Evolutionary conservation across 2,329 filamentous ascomycete species (phyloP).

Genomic region (Cordyceps javanica): DNA sequence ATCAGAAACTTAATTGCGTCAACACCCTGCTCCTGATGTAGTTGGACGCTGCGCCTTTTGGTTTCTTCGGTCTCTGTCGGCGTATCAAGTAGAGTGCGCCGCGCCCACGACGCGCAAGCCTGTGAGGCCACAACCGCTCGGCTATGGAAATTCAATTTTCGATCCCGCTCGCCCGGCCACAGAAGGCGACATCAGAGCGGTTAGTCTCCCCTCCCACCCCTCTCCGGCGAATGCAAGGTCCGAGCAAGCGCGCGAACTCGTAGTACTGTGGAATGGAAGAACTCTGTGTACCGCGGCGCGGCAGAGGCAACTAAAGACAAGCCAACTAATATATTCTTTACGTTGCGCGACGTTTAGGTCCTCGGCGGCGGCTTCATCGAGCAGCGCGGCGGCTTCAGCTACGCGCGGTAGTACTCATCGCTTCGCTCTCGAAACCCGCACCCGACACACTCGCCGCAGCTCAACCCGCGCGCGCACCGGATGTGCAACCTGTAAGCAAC

Average conservation of each 20-base stretch:
- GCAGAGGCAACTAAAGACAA: background rate
- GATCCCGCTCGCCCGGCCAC: slow-evolving; percentile 14
- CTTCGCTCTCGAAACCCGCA: slow-evolving; percentile 32
- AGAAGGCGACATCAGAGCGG: slow-evolving; percentile 8
- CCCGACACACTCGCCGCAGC: slow-evolving; percentile 32
- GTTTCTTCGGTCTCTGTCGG: background rate
- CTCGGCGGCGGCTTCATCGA: background rate
- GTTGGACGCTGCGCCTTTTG: background rate
- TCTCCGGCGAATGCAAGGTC: no score
- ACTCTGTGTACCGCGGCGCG: background rate
- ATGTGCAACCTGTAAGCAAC: slow-evolving; percentile 29
- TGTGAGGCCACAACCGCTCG: background rate
- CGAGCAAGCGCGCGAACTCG: background rate
- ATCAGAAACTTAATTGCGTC: background rate
- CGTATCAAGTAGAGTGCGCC: background rate
- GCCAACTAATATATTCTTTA: background rate
- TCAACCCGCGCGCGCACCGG: slow-evolving; percentile 33
- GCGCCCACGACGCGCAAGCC: background rate
- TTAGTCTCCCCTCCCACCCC: slow-evolving; percentile 1
- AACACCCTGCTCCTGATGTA: background rate
- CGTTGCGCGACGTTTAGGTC: background rate
- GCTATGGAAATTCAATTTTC: slow-evolving; percentile 34
- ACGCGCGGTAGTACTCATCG: slow-evolving; percentile 27
- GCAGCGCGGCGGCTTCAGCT: slow-evolving; percentile 10
- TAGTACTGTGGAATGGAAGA: background rate